Evolutionary conservation across 306 rosid species (phyloP).

Genomic region (Dalbergia cultrata): DNA sequence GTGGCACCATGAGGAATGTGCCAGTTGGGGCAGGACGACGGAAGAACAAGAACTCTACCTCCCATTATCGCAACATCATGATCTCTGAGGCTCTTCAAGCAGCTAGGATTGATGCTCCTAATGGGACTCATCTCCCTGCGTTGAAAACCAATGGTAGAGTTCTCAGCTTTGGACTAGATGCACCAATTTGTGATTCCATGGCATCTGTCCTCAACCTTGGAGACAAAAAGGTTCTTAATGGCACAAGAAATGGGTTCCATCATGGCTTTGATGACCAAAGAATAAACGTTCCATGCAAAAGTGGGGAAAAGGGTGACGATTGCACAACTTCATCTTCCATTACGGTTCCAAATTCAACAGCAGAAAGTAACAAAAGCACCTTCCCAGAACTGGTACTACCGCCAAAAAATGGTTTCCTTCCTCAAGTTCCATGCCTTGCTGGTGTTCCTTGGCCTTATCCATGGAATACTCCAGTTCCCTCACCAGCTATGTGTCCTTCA

Average conservation of each 20-base stretch:
- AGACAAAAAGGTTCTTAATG: slow-evolving; percentile 60
- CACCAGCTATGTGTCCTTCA: slow-evolving; percentile 74
- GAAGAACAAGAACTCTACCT: slow-evolving; percentile 80
- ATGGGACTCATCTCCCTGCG: slow-evolving; percentile 55
- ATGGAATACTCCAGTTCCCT: slow-evolving; percentile 68
- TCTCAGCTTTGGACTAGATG: slow-evolving; percentile 75
- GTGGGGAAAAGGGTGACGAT: slow-evolving; percentile 67
- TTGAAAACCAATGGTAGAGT: slow-evolving; percentile 68
- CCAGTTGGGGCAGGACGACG: slow-evolving; percentile 97
- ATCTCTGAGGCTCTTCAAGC: slow-evolving; percentile 85
- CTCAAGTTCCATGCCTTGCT: slow-evolving; percentile 73
- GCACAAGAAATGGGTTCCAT: slow-evolving; percentile 58
- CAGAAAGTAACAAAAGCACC: slow-evolving; percentile 54
- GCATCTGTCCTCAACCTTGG: slow-evolving; percentile 62
- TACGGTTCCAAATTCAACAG: slow-evolving; percentile 60
- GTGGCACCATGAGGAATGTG: slow-evolving; percentile 94
- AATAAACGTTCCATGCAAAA: slow-evolving; percentile 49
- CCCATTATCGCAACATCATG: slow-evolving; percentile 67
- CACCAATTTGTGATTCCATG: slow-evolving; percentile 71
- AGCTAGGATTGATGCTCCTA: slow-evolving; percentile 65
- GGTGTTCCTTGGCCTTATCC: slow-evolving; percentile 90
- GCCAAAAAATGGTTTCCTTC: slow-evolving; percentile 61
- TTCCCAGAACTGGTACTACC: slow-evolving; percentile 52
- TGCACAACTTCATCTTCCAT: slow-evolving; percentile 66
- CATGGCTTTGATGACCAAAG: slow-evolving; percentile 54